Evolutionary conservation across 352 stramenopile species (phyloP), one percentile per base, ranked within the genome.

Genomic region (Pythium oligandrum): DNA sequence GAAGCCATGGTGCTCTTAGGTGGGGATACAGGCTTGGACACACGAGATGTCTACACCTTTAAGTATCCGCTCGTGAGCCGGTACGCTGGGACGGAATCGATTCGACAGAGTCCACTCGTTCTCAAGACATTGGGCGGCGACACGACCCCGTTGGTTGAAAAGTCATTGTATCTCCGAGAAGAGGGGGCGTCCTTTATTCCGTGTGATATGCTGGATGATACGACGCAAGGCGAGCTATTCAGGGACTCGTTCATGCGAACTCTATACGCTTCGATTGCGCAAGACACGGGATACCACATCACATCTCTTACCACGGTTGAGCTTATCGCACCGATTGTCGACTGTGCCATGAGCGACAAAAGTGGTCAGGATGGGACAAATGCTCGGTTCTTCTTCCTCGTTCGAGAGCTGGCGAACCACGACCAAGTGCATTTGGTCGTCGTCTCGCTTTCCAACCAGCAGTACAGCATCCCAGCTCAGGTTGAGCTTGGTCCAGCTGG

Each of bases 221-320:
- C n/a, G n/a, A n/a, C n/a, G n/a, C n/a, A n/a, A n/a, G n/a, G n/a
- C 68, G 3, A 75, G 68, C 7, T 48, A 6, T 48, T 30, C 43
- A 48, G 9, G 8, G 26, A 48, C 17, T 7, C 9, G 8, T 48
- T 48, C 43, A 34, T 8, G 44, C 8, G 3, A 53, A 53, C 43
- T n/a, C 5, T 48, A 6, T 48, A 30, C 43, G 17, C 43, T 8
- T 6, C 43, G 7, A 48, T 48, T 31, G 5, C 8, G 6, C 7
- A 9, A 9, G 43, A 48, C 26, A 30, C 17, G 6, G 43, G 7
- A n/a, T 48, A 48, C 43, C 7, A 48, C 8, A 9, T 31, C 43
- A 48, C 9, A 37, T 6, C 6, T 5, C 6, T 7, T 37, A 1
- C 30, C 47, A 0, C 30, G 36, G 57, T 64, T 65, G 47, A 60